A percentile compares a stretch with the other conserved stretches of the same genome.
Evolutionary conservation across 768 basidiomycete genomes (phyloP).

Genomic region (Phaffia australis): DNA sequence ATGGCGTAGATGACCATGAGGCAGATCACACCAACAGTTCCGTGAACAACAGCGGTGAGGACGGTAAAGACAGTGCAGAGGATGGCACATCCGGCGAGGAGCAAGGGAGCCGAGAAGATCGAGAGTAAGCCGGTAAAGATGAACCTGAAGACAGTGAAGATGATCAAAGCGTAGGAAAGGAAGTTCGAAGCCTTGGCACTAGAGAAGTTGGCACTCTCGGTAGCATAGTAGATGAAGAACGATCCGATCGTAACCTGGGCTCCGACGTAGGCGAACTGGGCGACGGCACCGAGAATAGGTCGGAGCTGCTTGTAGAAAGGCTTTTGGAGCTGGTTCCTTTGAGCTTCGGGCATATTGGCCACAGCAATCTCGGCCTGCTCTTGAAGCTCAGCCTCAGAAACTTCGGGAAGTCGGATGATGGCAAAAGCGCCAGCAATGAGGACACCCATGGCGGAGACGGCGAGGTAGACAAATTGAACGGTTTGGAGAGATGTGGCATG

Average conservation of each 20-base stretch:
- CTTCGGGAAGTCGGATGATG: slow-evolving; percentile 59
- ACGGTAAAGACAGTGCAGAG: slow-evolving; percentile 49
- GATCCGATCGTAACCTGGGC: slow-evolving; percentile 56
- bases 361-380: slow-evolving; percentile 36
- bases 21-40: slow-evolving; percentile 50
- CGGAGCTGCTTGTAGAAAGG: slow-evolving; percentile 61
- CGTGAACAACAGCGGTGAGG: slow-evolving; percentile 46
- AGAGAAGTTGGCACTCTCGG: slow-evolving; percentile 47
- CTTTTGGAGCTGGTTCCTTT: slow-evolving; percentile 38
- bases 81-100: slow-evolving; percentile 49
- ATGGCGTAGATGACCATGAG: slow-evolving; percentile 61
- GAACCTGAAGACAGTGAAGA: slow-evolving; percentile 50
- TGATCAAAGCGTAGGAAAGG: slow-evolving; percentile 63
- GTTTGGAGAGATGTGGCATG: slow-evolving; percentile 55
- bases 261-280: slow-evolving; percentile 56
- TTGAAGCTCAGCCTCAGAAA: slow-evolving; percentile 55
- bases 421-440: slow-evolving; percentile 56
- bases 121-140: slow-evolving; percentile 52
- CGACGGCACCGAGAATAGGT: slow-evolving; percentile 61
- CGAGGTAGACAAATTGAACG: slow-evolving; percentile 47
- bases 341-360: slow-evolving; percentile 28
- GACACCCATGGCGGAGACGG: slow-evolving; percentile 46
- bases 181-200: slow-evolving; percentile 51
- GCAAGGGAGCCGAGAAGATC: slow-evolving; percentile 54
- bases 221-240: slow-evolving; percentile 58